These are phyloP conservation scores for Talaromyces ruber DNA, from an alignment of 495 filamentous ascomycete species.

Conservation along the genomic window DNA sequence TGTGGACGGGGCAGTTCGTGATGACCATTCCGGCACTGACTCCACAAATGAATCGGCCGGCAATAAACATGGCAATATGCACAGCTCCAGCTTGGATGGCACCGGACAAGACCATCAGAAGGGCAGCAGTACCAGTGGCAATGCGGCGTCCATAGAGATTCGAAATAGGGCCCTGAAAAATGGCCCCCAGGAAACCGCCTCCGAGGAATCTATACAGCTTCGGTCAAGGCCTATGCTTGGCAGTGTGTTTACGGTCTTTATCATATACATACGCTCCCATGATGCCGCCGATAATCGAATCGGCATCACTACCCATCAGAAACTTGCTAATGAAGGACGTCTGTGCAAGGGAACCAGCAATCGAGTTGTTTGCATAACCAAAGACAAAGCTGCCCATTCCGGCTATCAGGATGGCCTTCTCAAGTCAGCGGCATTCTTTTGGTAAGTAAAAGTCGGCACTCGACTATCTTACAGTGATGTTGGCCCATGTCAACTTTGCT, in stretches of 20 bases:
- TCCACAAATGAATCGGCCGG: conserved; percentile 13
- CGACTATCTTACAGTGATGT: no score
- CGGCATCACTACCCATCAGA: not conserved
- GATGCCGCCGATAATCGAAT: not conserved
- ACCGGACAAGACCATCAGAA: conserved; percentile 5
- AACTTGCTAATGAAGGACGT: not conserved
- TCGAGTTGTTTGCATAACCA: not conserved
- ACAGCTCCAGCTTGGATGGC: conserved; percentile 13
- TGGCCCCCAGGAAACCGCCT: not conserved
- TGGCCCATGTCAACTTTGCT: no score
- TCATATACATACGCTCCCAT: not conserved
- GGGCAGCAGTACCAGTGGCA: not conserved
- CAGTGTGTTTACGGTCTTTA: no score
- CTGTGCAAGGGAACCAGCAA: not conserved
- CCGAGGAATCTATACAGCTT: not conserved
- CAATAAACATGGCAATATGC: conserved; percentile 14
- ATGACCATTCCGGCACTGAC: conserved; percentile 17
- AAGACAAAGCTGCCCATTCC: not conserved
- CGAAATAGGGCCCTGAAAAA: not conserved
- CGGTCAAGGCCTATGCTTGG: no score
- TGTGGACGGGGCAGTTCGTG: conserved; percentile 17
- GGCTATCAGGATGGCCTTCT: no score
- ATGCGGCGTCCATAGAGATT: not conserved
- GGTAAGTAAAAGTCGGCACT: no score
- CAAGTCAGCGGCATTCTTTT: no score